phyloP scores from a whole-genome alignment of 306 rosid genomes.

The Erythrophleum fordii region DNA sequence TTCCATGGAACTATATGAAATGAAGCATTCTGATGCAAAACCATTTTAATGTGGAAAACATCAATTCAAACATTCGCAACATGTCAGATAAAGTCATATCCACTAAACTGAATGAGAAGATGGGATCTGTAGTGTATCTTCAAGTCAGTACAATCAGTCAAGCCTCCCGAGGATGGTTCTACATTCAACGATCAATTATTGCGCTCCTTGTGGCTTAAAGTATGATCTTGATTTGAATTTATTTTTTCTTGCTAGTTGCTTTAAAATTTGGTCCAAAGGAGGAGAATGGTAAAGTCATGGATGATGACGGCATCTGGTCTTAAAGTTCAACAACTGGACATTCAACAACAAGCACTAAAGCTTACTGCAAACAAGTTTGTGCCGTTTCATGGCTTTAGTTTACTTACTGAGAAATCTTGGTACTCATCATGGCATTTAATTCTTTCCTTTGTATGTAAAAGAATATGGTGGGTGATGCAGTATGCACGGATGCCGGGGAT shows the following conservation, averaged over 20 bases:
- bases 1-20: neutral
- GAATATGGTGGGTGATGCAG: constrained; percentile 56
- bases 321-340: constrained; percentile 84
- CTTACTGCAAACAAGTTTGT: constrained; percentile 94
- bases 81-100: neutral
- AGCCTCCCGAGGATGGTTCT: constrained; percentile 78
- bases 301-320: constrained; percentile 90
- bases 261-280: constrained; percentile 77
- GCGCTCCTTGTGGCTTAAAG: no score
- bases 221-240: constrained; percentile 31
- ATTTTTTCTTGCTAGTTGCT: constrained; percentile 62
- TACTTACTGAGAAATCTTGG: constrained; percentile 11
- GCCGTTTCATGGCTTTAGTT: constrained; percentile 27
- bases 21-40: constrained; percentile 42
- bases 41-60: constrained; percentile 46
- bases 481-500: constrained; percentile 98
- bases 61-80: constrained; percentile 27
- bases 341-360: constrained; percentile 97
- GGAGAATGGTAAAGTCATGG: constrained; percentile 80
- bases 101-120: constrained; percentile 26
- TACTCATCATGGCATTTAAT: constrained; percentile 11
- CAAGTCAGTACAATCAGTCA: constrained; percentile 81
- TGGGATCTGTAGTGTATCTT: constrained; percentile 72
- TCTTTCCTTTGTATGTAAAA: constrained; percentile 26
- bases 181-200: no score